Percentiles rank a stretch among this genome's conserved stretches.
Conservation (phyloP, 1,139 yeast species). For the Yamadazyma trypodendri region DNA sequence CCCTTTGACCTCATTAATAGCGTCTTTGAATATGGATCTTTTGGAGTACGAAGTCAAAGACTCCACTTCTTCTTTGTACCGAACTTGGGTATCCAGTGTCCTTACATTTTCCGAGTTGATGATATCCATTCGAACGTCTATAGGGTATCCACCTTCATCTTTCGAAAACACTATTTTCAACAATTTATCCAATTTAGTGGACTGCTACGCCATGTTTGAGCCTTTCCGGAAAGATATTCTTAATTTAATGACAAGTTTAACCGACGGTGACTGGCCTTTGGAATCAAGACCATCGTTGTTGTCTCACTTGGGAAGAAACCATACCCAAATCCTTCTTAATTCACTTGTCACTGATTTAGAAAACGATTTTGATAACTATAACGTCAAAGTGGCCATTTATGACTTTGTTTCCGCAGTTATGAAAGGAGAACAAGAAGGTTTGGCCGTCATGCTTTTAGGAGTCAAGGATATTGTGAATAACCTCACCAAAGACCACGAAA, state of each 20-base stretch:
- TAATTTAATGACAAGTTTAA: slow-evolving; percentile 59
- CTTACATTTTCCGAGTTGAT: slow-evolving; percentile 42
- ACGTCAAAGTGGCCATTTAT: slow-evolving; percentile 58
- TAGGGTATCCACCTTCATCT: slow-evolving; percentile 53
- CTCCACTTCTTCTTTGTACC: slow-evolving; percentile 39
- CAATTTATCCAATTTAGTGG: slow-evolving; percentile 56
- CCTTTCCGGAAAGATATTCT: slow-evolving; percentile 52
- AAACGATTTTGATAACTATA: slow-evolving; percentile 56
- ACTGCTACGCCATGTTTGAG: slow-evolving; percentile 53
- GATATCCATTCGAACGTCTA: slow-evolving; percentile 54
- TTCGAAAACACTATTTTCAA: slow-evolving; percentile 63
- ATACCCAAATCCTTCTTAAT: slow-evolving; percentile 58
- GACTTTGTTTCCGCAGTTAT: slow-evolving; percentile 75
- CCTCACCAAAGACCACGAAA: slow-evolving; percentile 20
- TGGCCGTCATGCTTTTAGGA: slow-evolving; percentile 72
- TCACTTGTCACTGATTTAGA: slow-evolving; percentile 62
- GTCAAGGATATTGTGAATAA: slow-evolving; percentile 59
- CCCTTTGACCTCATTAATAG: slow-evolving; percentile 55
- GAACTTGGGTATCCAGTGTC: slow-evolving; percentile 43
- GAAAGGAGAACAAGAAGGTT: slow-evolving; percentile 82
- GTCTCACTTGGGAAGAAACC: slow-evolving; percentile 70
- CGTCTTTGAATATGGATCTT: slow-evolving; percentile 39
- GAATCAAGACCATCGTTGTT: slow-evolving; percentile 69
- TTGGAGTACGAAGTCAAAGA: slow-evolving; percentile 44
- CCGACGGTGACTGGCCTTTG: slow-evolving; percentile 59